Evolutionary conservation across 2,329 filamentous ascomycete species (phyloP), one percentile per base, ranked within the genome.

Genomic region (Zymoseptoria pseudotritici): DNA sequence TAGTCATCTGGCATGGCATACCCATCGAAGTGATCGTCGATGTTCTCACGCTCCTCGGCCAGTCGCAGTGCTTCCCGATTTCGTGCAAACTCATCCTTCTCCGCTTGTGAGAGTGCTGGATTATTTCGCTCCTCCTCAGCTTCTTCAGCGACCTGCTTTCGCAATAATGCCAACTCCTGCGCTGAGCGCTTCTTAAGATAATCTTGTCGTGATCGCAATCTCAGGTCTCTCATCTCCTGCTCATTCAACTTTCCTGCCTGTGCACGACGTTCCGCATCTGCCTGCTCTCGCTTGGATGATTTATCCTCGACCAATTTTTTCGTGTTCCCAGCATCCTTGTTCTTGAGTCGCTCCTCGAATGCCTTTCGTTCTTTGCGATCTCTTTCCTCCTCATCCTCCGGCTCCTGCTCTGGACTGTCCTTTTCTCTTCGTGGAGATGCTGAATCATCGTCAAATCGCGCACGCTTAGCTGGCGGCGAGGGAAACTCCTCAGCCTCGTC

Each of bases 1-100:
- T 96, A 96, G 72, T 97, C 91, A 65, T 97, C 92, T 0, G 93
- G 94, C 78, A 99, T 87, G 65, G 87, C 83, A 75, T 97, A 99
- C 2, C 93, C 93, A 77, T 97, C 92, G 20, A 87, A 83, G 73
- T 96, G 86, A 67, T 97, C 93, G 71, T 97, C 92, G 64, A 99
- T 96, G 51, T 84, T 84, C 58, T 93, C 78, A 21, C 93, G 83
- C 72, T 95, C 91, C 75, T 97, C 67, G 69, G 79, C 78, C 72
- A 80, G 69, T 68, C 77, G 76, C 69, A 76, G 66, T 58, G 76
- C 76, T 74, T 97, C 90, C 53, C 90, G 80, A 70, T 97, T 97
- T 70, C 90, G 87, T 2, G 88, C 87, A 72, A 99, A 97, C 64
- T 96, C 90, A 58, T 86, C 88, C 71, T 88, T 91, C 74, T 99